Conservation (phyloP, 495 filamentous ascomycete species). For the Platismatia glauca region DNA sequence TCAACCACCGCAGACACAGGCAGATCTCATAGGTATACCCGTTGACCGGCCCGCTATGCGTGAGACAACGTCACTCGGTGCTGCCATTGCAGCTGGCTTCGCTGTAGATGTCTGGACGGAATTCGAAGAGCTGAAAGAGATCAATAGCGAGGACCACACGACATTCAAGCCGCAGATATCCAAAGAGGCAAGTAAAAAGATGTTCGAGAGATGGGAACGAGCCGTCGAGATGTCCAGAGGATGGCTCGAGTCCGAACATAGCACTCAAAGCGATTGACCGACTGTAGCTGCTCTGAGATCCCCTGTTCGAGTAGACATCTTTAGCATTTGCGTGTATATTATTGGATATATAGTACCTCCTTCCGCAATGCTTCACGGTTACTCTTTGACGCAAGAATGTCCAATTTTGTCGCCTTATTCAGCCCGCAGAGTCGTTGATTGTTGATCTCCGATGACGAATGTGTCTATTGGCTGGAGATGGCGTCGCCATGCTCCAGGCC, state of each 20-base stretch:
- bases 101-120: conserved; percentile 75
- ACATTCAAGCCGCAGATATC: conserved; percentile 63
- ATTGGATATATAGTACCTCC: conserved; percentile 14
- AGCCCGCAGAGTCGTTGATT: neutral
- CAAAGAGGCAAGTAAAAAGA: conserved; percentile 47
- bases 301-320: conserved; percentile 14
- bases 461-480: neutral
- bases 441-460: neutral
- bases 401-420: neutral
- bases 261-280: conserved; percentile 7
- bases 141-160: conserved; percentile 66
- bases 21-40: conserved; percentile 80
- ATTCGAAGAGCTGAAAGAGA: conserved; percentile 66
- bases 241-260: conserved; percentile 55
- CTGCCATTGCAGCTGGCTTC: conserved; percentile 90
- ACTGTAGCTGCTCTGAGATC: conserved; percentile 8
- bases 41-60: conserved; percentile 86
- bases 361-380: conserved; percentile 1
- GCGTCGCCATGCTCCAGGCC: neutral
- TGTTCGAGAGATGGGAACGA: conserved; percentile 76
- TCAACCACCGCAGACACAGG: conserved; percentile 55
- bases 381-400: neutral
- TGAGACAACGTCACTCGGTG: conserved; percentile 86
- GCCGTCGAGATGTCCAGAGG: conserved; percentile 87
- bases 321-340: conserved; percentile 21